Percentiles rank a stretch among this genome's conserved stretches.
phyloP scores from a whole-genome alignment of 768 basidiomycete species.

The Amanita exitialis region DNA sequence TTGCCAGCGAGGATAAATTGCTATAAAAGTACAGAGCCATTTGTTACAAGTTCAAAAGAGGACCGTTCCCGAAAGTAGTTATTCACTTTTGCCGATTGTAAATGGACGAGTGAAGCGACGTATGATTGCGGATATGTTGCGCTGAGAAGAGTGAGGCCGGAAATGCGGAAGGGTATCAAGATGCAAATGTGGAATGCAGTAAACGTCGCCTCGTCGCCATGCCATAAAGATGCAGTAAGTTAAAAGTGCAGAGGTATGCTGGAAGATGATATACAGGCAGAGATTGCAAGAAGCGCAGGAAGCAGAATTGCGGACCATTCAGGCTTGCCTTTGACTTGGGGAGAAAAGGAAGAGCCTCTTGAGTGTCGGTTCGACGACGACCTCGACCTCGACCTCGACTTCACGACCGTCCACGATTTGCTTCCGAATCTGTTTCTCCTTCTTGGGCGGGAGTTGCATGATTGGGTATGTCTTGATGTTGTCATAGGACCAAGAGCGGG shows the following conservation, averaged over 20 bases:
- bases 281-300: neutral
- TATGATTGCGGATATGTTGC: neutral
- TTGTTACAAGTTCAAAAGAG: slow-evolving; percentile 6
- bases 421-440: slow-evolving; percentile 45
- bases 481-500: slow-evolving; percentile 70
- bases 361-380: slow-evolving; percentile 42
- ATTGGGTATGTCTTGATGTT: slow-evolving; percentile 60
- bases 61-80: slow-evolving; percentile 1
- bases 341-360: slow-evolving; percentile 69
- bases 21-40: slow-evolving; percentile 8
- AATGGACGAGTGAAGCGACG: neutral
- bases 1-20: slow-evolving; percentile 5
- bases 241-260: slow-evolving; percentile 5
- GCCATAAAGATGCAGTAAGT: slow-evolving; percentile 6
- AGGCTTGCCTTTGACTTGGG: slow-evolving; percentile 13
- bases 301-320: neutral
- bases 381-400: slow-evolving; percentile 49
- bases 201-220: slow-evolving; percentile 3
- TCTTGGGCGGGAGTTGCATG: slow-evolving; percentile 46
- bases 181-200: neutral
- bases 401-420: slow-evolving; percentile 36
- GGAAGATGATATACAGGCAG: neutral
- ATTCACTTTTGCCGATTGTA: slow-evolving; percentile 4
- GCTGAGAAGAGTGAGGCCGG: slow-evolving; percentile 1
- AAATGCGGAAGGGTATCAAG: slow-evolving; percentile 5